phyloP scores from a whole-genome alignment of 2,329 filamentous ascomycete genomes.

The Colletotrichum acutatum region DNA sequence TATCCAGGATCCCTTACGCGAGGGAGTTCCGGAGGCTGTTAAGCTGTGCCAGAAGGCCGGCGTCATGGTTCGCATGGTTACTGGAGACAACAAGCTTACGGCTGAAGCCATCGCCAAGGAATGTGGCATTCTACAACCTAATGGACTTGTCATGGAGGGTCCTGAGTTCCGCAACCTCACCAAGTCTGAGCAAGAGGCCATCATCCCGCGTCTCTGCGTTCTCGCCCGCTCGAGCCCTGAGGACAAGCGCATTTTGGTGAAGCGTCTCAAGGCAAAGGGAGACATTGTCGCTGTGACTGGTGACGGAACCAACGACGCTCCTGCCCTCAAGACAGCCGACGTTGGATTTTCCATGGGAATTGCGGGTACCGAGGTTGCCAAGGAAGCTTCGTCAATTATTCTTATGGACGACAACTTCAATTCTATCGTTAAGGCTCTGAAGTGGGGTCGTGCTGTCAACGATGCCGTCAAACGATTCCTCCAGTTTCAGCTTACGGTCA shows the following conservation, averaged over 20 bases:
- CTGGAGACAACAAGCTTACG: slow-evolving; percentile 83
- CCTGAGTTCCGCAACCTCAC: slow-evolving; percentile 80
- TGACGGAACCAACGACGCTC: slow-evolving; percentile 86
- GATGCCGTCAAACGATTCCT: slow-evolving; percentile 83
- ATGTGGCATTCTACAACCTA: slow-evolving; percentile 77
- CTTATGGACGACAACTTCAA: slow-evolving; percentile 90
- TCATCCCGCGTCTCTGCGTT: slow-evolving; percentile 77
- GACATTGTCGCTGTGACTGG: slow-evolving; percentile 87
- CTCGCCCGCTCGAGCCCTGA: slow-evolving; percentile 80
- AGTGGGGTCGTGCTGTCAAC: slow-evolving; percentile 83
- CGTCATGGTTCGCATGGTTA: slow-evolving; percentile 86
- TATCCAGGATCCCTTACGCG: slow-evolving; percentile 83
- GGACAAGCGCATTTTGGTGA: slow-evolving; percentile 80
- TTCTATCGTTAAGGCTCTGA: slow-evolving; percentile 85
- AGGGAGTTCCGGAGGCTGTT: slow-evolving; percentile 80
- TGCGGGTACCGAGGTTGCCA: slow-evolving; percentile 84
- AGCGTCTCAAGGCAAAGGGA: slow-evolving; percentile 75
- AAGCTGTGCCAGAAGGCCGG: slow-evolving; percentile 79
- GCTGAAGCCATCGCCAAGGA: slow-evolving; percentile 83
- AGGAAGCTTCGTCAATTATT: slow-evolving; percentile 87
- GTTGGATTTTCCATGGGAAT: slow-evolving; percentile 91
- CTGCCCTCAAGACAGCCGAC: slow-evolving; percentile 82
- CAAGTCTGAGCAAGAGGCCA: slow-evolving; percentile 71
- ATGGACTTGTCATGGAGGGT: slow-evolving; percentile 81
- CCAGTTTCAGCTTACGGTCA: slow-evolving; percentile 85